phyloP scores from a whole-genome alignment of 208 protist genomes.

The Novymonas esmeraldas region DNA sequence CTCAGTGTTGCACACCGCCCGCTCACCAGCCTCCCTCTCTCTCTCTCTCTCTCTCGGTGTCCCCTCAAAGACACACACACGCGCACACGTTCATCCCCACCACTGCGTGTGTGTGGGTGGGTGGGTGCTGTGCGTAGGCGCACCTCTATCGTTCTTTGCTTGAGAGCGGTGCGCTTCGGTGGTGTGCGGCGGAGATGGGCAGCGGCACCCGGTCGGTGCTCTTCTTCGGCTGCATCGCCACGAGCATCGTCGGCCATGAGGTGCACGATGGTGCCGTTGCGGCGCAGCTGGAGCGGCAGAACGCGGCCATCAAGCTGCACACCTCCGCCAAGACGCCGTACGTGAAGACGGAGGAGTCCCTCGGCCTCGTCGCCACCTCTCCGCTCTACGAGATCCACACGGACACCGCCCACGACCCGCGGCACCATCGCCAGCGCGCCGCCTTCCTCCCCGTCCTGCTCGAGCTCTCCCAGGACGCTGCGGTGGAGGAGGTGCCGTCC shows the following conservation, averaged over 20 bases:
- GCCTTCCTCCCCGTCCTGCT: constrained; percentile 68
- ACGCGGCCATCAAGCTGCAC: constrained; percentile 41
- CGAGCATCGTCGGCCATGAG: constrained; percentile 51
- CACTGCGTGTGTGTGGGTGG: too few species aligned
- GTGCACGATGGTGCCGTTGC: constrained; percentile 46
- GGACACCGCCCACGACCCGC: constrained; percentile 1
- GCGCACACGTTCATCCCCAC: too few species aligned
- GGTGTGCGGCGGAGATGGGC: constrained; percentile 10
- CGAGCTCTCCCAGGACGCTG: constrained; percentile 39
- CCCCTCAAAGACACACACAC: too few species aligned
- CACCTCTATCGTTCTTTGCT: too few species aligned
- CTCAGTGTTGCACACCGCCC: too few species aligned
- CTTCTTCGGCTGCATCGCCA: constrained; percentile 68
- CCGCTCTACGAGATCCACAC: constrained; percentile 33
- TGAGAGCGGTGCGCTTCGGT: too few species aligned
- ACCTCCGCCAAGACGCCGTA: constrained; percentile 32
- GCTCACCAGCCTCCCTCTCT: too few species aligned
- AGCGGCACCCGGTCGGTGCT: constrained; percentile 38
- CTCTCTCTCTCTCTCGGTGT: too few species aligned
- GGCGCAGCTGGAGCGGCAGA: constrained; percentile 34
- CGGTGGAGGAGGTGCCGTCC: constrained; percentile 22
- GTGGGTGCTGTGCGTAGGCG: too few species aligned
- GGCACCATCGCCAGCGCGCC: constrained; percentile 28
- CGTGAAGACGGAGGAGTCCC: constrained; percentile 37
- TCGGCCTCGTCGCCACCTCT: constrained; percentile 49